Base-by-base conservation (phyloP, 2,329 filamentous ascomycete genomes). In the Diaporthe sp. region DNA sequence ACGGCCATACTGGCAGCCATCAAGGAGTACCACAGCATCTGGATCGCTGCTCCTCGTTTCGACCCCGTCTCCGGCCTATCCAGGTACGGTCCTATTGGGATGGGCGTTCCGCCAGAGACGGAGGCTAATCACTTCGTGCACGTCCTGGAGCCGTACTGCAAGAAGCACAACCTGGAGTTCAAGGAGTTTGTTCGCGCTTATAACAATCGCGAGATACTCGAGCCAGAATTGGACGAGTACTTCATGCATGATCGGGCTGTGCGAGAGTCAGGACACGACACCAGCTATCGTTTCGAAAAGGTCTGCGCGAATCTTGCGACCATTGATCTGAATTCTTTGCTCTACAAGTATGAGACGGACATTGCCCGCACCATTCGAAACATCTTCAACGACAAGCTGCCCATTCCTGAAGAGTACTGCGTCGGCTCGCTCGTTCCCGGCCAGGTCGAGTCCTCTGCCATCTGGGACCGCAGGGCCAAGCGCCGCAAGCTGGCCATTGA, bases 331-430 rank as follows among this genome's bases (percentile, higher is more conserved):
- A 98, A 99, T 86, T 97, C 95, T 39, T 88, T 98, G 42, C 87
- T 99, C 39, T 99, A 97, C 90, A 98, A 98, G 85, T 98, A 98
- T 82, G 97, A 99, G 85, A 93, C 93, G 42, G 97, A 99, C 81
- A 98, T 99, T 82, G 93, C 94, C 3, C 92, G 94, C 77, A 94
- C 92, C 12, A 98, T 99, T 80, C 94, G 95, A 74, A 94, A 90
- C 67, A 89, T 95, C 79, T 98, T 98, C 84, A 90, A 91, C 73
- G 96, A 98, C 84, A 93, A 90, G 79, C 90, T 99, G 6, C 86
- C 88, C n/a, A 92, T 99, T 60, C 96, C 96, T 0, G 89, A 88
- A 0, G 96, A 97, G 78, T 98, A 95, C 86, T 94, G 93, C 79
- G 90, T 92, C 37, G 90, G 92, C 10, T 89, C 92, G 71, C 90